These are phyloP conservation scores for Podila verticillata DNA, from an alignment of 192 early-diverging fungal genomes.

Conservation along the genomic window DNA sequence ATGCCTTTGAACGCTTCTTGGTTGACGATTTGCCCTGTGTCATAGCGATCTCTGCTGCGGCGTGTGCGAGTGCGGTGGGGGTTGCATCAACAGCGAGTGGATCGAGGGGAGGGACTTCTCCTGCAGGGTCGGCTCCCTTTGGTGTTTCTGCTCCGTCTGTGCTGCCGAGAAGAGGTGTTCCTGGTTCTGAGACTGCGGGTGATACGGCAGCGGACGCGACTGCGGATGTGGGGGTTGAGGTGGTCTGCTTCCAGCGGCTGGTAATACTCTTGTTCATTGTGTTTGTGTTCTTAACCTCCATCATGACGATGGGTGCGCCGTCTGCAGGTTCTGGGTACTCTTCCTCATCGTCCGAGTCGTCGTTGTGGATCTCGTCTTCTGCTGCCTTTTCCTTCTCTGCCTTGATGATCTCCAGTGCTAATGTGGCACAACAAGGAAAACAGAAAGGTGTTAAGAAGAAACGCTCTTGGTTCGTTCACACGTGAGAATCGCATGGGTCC, in stretches of 20 bases:
- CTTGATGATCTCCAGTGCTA: conserved; percentile 41
- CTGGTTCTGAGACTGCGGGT: conserved; percentile 41
- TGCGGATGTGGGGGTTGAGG: conserved; percentile 12
- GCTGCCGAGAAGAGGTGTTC: conserved; percentile 17
- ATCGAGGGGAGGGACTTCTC: conserved; percentile 4
- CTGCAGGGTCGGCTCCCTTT: background rate
- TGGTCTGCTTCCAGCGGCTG: conserved; percentile 58
- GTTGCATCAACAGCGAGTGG: conserved; percentile 47
- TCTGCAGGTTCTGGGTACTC: conserved; percentile 34
- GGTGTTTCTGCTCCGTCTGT: conserved; percentile 25
- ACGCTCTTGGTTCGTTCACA: too few species aligned
- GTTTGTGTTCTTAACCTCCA: conserved; percentile 60
- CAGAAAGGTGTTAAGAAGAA: background rate
- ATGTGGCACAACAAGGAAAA: background rate
- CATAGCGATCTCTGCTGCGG: conserved; percentile 30
- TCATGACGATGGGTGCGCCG: conserved; percentile 44
- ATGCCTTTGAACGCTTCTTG: conserved; percentile 51
- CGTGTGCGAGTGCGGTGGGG: conserved; percentile 29
- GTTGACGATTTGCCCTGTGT: conserved; percentile 26
- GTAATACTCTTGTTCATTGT: conserved; percentile 69
- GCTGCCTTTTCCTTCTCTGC: conserved; percentile 31
- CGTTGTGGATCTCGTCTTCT: conserved; percentile 15
- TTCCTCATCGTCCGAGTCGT: conserved; percentile 46
- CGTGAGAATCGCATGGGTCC: background rate
- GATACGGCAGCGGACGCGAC: conserved; percentile 24